Base-by-base conservation (phyloP, 2,329 filamentous ascomycete species). In the Aspergillus brasiliensis region DNA sequence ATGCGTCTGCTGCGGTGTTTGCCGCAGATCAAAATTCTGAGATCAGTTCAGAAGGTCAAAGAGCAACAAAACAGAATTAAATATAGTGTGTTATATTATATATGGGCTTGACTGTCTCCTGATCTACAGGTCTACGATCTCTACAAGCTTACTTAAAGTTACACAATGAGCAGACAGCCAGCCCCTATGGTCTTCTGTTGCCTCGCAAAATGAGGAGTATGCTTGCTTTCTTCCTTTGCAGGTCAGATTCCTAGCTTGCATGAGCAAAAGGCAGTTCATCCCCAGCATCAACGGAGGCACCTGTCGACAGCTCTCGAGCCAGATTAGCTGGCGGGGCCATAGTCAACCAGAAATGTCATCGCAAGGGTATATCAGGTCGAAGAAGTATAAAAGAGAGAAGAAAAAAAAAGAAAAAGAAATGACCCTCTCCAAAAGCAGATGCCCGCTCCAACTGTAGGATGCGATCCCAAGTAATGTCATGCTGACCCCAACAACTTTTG, bases 401-500 rank as follows among this genome's bases (percentile, higher is more conserved):
- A 6, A 15, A 34, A 28, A 57, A n/a, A 31, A 1, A 5, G 6
- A 6, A 48, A 34, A 56, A 37, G 38, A 28, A 56, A 47, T 56
- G 38, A 34, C 47, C 38, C 34, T 42, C 21, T 55, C 42, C 47
- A 49, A 49, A 56, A 38, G 42, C 37, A 56, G 44, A 61, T 49
- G 44, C 46, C 49, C 38, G 42, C 28, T 57, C 52, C 55, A 56
- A 51, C 28, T 52, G 56, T 56, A 57, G 48, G 34, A 55, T 42
- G 48, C 54, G 42, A 58, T 57, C 55, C 38, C 58, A 59, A 57
- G 53, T 28, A 58, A 63, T 51, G 51, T 51, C 58, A 44, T 54
- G 56, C 57, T 51, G 61, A 65, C 61, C 61, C 42, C 60, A 61
- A 56, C 37, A 59, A 64, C 51, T 59, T 67, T 66, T 60, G 52